Base-by-base conservation (phyloP, 805 yeast species). In the Metschnikowia picachoensis region DNA sequence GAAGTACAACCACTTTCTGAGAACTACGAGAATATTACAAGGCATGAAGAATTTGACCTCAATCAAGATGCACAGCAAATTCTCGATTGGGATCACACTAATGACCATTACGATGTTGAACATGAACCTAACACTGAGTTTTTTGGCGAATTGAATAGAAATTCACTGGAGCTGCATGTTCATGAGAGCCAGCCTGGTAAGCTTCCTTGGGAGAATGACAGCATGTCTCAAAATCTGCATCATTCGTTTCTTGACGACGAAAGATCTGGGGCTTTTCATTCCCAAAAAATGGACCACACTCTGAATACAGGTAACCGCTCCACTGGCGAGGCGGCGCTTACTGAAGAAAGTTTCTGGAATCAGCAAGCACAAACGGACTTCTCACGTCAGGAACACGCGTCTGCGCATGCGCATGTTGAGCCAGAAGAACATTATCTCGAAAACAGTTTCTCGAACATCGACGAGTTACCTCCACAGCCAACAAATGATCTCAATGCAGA, bases 271-370 rank as follows among this genome's bases (percentile, higher is more conserved):
- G 33, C 43, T 8, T 41, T 41, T n/a, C 8, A 20, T 11, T 9
- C 36, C 13, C 44, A 41, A 25, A 30, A 35, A 29, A 30, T 30
- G 10, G 39, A 35, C 44, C 39, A 41, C n/a, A 39, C 44, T 3
- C 30, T 30, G 35, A 13, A 13, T 1, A 20, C 25, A 20, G 25
- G 25, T 7, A 20, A 5, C 7, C 25, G 25, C 25, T 20, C 25
- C 25, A 20, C 25, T 20, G 25, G 25, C 4, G 25, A 20, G 25
- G 25, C 25, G 7, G 25, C 25, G 25, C 7, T 20, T 20, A 20
- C 25, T 20, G 25, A 20, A 20, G 25, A 20, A 5, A 20, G 7
- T 7, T 20, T 20, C 7, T 20, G 25, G 25, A 20, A 7, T 20
- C 25, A 20, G 25, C 25, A 20, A 20, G 25, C 25, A 20, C 25